Evolutionary conservation across 345 rosid species (phyloP).

Genomic region (Toxicodendron radicans): DNA sequence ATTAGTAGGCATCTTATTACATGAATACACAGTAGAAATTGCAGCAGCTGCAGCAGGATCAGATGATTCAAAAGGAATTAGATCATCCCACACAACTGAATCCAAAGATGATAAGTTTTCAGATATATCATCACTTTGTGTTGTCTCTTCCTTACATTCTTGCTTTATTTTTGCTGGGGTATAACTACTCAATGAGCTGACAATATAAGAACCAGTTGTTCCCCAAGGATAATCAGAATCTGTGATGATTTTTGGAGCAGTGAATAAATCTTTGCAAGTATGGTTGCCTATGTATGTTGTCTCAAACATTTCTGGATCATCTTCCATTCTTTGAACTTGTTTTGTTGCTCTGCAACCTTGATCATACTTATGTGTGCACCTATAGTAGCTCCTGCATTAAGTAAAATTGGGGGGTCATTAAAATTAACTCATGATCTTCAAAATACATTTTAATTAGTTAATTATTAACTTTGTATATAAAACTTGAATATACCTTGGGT

Average conservation of each 20-base stretch:
- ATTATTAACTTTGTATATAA: no score
- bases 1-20: background rate
- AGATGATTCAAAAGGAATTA: constrained; percentile 12
- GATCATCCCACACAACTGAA: constrained; percentile 31
- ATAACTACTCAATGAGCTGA: background rate
- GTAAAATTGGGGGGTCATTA: background rate
- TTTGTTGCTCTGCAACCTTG: constrained; percentile 74
- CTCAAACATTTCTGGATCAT: constrained; percentile 42
- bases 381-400: constrained; percentile 69
- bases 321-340: constrained; percentile 72
- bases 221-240: constrained; percentile 18
- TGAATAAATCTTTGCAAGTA: constrained; percentile 44
- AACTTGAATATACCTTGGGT: constrained; percentile 54
- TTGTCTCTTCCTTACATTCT: constrained; percentile 21
- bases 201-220: background rate
- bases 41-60: constrained; percentile 7
- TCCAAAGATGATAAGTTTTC: constrained; percentile 20
- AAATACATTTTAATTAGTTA: background rate
- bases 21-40: background rate
- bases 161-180: constrained; percentile 14
- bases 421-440: background rate
- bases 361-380: constrained; percentile 75
- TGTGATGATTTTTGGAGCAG: constrained; percentile 20
- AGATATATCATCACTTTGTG: constrained; percentile 15
- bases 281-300: constrained; percentile 62